A percentile compares a stretch with the other conserved stretches of the same genome.
These are phyloP conservation scores for Trichoderma guizhouense DNA, from an alignment of 2,329 filamentous ascomycete species.

Conservation along the genomic window DNA sequence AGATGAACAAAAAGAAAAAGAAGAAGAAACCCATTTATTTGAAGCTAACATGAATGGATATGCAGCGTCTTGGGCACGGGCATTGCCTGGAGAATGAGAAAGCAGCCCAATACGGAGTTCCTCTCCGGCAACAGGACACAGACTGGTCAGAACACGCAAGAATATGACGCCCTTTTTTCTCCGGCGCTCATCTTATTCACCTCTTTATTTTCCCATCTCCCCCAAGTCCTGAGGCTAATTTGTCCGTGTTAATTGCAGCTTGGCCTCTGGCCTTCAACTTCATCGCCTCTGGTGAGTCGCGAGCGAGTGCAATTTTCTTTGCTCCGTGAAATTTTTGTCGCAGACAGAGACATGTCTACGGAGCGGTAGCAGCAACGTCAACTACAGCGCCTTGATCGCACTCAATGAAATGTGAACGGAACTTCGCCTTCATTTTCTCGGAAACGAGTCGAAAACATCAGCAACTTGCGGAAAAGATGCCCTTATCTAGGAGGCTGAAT, in stretches of 20 bases:
- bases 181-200: background rate
- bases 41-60: constrained; percentile 20
- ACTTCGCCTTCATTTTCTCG: background rate
- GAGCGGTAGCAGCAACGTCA: constrained; percentile 57
- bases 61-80: constrained; percentile 60
- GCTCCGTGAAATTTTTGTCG: constrained; percentile 2
- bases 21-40: background rate
- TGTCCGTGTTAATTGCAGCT: constrained; percentile 45
- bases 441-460: background rate
- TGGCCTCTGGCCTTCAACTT: constrained; percentile 82
- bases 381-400: background rate
- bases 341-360: constrained; percentile 26
- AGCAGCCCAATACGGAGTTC: constrained; percentile 67
- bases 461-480: background rate
- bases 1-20: background rate
- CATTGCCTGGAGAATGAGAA: constrained; percentile 55
- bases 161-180: background rate
- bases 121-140: constrained; percentile 77
- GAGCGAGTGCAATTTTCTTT: background rate
- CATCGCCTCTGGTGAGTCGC: constrained; percentile 83
- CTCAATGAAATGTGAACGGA: background rate
- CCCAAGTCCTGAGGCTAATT: constrained; percentile 28
- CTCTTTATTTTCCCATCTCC: background rate
- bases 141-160: constrained; percentile 60
- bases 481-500: background rate